phyloP scores from a whole-genome alignment of 1,284 basidiomycete genomes.

The Boletus hoseneyae region DNA sequence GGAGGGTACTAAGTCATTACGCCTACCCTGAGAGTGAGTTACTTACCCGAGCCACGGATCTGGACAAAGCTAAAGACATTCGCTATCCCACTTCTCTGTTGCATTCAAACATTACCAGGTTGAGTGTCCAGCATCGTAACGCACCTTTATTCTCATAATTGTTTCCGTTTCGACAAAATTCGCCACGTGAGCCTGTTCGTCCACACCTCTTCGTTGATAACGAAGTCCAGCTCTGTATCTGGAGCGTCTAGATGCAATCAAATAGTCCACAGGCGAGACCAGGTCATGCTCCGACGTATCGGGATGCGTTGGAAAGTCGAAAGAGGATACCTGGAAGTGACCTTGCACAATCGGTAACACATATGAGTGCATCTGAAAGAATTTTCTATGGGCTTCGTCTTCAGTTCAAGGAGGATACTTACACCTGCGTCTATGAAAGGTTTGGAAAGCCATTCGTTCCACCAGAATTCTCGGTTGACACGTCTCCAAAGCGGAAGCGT shows the following conservation, averaged over 20 bases:
- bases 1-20: constrained; percentile 9
- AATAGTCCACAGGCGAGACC: constrained; percentile 54
- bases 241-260: constrained; percentile 82
- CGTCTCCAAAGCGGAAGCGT: constrained; percentile 80
- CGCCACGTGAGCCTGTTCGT: constrained; percentile 79
- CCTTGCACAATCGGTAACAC: constrained; percentile 77
- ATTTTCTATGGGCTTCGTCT: neutral
- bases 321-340: constrained; percentile 59
- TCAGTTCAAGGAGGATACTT: constrained; percentile 20
- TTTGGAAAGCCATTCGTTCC: constrained; percentile 81
- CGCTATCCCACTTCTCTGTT: constrained; percentile 61
- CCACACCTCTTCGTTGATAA: constrained; percentile 94
- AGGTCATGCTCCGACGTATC: constrained; percentile 44
- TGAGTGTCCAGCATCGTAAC: constrained; percentile 12
- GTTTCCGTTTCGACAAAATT: constrained; percentile 96
- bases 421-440: constrained; percentile 76
- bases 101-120: constrained; percentile 1
- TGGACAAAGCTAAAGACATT: constrained; percentile 89
- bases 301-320: constrained; percentile 55
- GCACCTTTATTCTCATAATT: constrained; percentile 74
- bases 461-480: constrained; percentile 84
- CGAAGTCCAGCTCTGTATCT: constrained; percentile 90
- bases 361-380: constrained; percentile 48
- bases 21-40: constrained; percentile 4
- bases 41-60: constrained; percentile 82